Evolutionary conservation across 345 rosid genomes (phyloP).

Genomic region (Arabis alpina): DNA sequence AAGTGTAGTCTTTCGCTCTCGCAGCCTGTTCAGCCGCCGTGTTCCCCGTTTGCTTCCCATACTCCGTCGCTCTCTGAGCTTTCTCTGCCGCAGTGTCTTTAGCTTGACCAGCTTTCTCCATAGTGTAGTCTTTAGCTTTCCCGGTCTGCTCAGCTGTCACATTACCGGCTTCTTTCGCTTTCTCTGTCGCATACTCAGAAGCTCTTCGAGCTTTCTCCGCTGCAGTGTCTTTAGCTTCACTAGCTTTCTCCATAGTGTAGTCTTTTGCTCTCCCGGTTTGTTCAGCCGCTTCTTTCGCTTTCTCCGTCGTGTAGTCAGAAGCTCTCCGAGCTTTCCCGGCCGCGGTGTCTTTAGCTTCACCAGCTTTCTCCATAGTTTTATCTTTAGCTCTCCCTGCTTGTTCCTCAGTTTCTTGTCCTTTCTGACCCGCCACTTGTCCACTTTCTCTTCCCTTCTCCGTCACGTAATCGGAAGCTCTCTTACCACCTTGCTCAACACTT

Average conservation of each 20-base stretch:
- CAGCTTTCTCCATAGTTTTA: conserved; percentile 39
- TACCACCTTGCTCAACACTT: conserved; percentile 23
- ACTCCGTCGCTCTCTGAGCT: conserved; percentile 38
- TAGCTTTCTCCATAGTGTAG: conserved; percentile 2
- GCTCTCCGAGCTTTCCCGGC: conserved; percentile 43
- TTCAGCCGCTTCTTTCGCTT: conserved; percentile 29
- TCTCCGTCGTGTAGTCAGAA: conserved; percentile 41
- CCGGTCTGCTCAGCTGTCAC: background rate
- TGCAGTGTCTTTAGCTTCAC: conserved; percentile 48
- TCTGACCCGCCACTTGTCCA: conserved; percentile 16
- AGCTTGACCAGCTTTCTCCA: conserved; percentile 36
- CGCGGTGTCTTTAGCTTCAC: conserved; percentile 46
- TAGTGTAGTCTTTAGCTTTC: conserved; percentile 13
- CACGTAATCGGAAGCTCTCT: conserved; percentile 29
- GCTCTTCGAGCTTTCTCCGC: conserved; percentile 43
- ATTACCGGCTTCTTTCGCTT: conserved; percentile 19
- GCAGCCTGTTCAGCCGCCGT: conserved; percentile 41
- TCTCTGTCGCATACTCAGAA: conserved; percentile 41
- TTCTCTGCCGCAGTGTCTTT: conserved; percentile 46
- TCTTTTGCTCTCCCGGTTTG: conserved; percentile 7
- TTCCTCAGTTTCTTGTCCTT: conserved; percentile 41
- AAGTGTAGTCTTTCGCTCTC: conserved; percentile 45
- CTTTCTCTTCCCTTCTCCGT: conserved; percentile 50
- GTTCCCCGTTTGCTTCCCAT: conserved; percentile 31
- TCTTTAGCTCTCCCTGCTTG: conserved; percentile 44